phyloP scores from a whole-genome alignment of 2,329 filamentous ascomycete genomes.

The Trichoderma breve region DNA sequence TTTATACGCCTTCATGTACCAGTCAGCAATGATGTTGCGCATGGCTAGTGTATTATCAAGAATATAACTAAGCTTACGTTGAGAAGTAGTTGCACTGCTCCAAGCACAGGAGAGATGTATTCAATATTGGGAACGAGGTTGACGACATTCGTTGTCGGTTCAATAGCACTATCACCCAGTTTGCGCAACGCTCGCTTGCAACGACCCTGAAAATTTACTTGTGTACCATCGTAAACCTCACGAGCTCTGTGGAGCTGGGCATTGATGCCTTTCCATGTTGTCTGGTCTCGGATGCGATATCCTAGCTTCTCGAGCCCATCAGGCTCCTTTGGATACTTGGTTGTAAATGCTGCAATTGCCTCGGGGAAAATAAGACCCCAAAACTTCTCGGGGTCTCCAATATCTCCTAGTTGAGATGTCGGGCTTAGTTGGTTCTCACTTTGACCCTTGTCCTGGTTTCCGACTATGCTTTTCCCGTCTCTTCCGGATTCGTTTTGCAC shows the following conservation, averaged over 20 bases:
- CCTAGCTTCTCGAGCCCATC: not conserved
- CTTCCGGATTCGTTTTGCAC: not conserved
- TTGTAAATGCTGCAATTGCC: not conserved
- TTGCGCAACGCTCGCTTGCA: slow-evolving; percentile 4
- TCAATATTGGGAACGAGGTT: slow-evolving; percentile 4
- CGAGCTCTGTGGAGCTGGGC: slow-evolving; percentile 10
- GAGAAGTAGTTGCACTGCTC: slow-evolving; percentile 4
- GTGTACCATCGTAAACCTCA: slow-evolving; percentile 3
- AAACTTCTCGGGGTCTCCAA: slow-evolving; percentile 5
- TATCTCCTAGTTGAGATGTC: not conserved
- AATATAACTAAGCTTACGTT: not conserved
- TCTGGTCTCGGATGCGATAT: slow-evolving; percentile 2
- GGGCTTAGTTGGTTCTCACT: not conserved
- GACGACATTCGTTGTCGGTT: not conserved
- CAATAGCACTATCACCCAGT: not conserved
- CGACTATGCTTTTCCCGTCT: not conserved
- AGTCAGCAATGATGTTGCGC: not conserved
- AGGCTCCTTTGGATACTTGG: not conserved
- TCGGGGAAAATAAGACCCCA: slow-evolving; percentile 5
- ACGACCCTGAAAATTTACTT: not conserved
- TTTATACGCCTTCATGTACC: not conserved
- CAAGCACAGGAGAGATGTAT: not conserved
- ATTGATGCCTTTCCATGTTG: slow-evolving; percentile 7
- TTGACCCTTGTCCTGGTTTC: not conserved
- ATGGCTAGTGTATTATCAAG: not conserved